phyloP scores from a whole-genome alignment of 1,284 basidiomycete species.

The Trametes polyzona region DNA sequence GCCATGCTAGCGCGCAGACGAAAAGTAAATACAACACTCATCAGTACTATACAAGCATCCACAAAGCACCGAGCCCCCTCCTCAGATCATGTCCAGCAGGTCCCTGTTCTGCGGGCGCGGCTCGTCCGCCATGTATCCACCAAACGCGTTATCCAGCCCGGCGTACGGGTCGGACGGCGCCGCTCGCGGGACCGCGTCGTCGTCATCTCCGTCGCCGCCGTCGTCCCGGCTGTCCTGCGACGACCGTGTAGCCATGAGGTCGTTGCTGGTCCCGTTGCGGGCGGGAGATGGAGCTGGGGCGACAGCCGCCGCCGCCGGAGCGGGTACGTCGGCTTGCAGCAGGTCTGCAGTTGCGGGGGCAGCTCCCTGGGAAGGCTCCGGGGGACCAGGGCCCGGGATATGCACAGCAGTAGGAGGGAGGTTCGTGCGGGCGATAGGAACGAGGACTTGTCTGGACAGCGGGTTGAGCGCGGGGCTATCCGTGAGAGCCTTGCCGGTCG shows the following conservation, averaged over 20 bases:
- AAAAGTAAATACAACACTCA: constrained; percentile 19
- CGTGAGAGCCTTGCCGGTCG: constrained; percentile 69
- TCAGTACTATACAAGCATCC: constrained; percentile 24
- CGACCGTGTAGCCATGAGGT: constrained; percentile 21
- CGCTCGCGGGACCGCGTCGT: constrained; percentile 27
- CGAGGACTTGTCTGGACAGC: constrained; percentile 72
- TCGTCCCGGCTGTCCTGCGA: constrained; percentile 38
- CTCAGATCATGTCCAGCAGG: constrained; percentile 26
- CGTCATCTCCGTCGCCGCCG: constrained; percentile 34
- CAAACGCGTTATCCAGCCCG: constrained; percentile 72
- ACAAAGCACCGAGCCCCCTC: neutral
- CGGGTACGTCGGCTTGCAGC: constrained; percentile 14
- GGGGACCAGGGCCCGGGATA: constrained; percentile 70
- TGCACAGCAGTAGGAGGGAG: constrained; percentile 52
- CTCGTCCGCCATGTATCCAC: constrained; percentile 64
- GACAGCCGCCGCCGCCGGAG: neutral
- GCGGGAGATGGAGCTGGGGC: neutral
- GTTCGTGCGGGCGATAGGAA: constrained; percentile 57
- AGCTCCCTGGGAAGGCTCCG: constrained; percentile 42
- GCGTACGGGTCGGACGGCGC: constrained; percentile 69
- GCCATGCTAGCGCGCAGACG: neutral
- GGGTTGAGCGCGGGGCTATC: constrained; percentile 82
- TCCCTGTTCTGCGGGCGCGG: constrained; percentile 54
- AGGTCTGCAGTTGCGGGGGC: constrained; percentile 11
- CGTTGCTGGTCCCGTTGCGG: constrained; percentile 15